These are phyloP conservation scores for Esteya vermicola DNA, from an alignment of 2,329 filamentous ascomycete genomes.

Conservation along the genomic window DNA sequence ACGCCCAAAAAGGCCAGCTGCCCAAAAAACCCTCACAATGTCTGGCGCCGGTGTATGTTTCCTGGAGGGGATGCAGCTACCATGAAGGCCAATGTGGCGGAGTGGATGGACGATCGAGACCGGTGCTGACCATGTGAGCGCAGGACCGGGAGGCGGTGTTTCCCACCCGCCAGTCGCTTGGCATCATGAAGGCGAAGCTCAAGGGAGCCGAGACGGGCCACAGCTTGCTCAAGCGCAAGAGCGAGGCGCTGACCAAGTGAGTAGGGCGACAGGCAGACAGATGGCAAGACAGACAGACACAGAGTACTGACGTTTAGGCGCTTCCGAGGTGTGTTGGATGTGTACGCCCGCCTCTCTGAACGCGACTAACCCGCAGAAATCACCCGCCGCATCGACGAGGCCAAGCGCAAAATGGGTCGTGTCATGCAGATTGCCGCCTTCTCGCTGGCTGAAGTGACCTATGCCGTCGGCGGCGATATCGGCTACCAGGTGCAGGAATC, in stretches of 20 bases:
- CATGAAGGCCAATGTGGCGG: neutral
- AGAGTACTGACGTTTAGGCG: conserved; percentile 37
- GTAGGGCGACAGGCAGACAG: no score
- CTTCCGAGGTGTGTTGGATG: conserved; percentile 56
- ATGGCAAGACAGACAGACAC: neutral
- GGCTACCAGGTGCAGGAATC: conserved; percentile 96
- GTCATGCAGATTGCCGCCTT: conserved; percentile 99
- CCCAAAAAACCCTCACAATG: conserved; percentile 12
- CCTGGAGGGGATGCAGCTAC: conserved; percentile 3
- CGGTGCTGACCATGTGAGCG: neutral
- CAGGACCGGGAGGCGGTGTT: conserved; percentile 94
- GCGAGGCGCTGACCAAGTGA: conserved; percentile 93
- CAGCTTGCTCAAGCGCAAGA: conserved; percentile 92
- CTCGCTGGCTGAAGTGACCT: conserved; percentile 92
- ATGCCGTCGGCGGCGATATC: conserved; percentile 90
- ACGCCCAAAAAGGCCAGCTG: neutral
- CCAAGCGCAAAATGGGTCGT: conserved; percentile 96
- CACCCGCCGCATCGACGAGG: conserved; percentile 91
- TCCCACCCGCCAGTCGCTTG: conserved; percentile 91
- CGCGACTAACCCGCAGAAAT: conserved; percentile 49
- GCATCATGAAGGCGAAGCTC: conserved; percentile 94
- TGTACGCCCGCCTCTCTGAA: neutral
- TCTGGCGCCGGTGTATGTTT: conserved; percentile 12
- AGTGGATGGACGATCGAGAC: neutral
- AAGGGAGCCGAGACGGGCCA: conserved; percentile 88